Conservation (phyloP, 148 eudicot genomes). For the Rhododendron ferrugineum region DNA sequence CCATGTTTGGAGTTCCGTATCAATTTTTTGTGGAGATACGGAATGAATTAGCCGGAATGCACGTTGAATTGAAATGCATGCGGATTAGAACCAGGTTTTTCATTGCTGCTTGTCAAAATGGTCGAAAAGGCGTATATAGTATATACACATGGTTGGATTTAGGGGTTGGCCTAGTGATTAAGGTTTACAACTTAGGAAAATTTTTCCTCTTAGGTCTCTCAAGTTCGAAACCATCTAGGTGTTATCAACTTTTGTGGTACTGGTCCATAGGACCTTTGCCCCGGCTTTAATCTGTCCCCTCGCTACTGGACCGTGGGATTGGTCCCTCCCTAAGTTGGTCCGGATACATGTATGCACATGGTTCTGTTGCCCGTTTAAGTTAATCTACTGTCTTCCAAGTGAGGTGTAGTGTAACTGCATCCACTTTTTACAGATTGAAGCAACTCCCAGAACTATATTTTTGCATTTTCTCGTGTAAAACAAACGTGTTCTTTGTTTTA, state of each 20-base stretch:
- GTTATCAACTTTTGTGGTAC: neutral
- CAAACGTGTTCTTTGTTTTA: neutral
- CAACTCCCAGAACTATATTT: neutral
- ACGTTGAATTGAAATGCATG: neutral
- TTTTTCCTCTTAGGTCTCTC: neutral
- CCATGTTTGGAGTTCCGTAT: neutral
- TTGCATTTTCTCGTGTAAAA: neutral
- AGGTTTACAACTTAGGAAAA: neutral
- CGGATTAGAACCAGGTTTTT: neutral
- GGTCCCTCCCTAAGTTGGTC: neutral
- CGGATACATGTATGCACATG: neutral
- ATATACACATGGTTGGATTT: neutral
- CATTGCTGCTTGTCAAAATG: neutral
- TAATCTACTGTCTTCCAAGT: neutral
- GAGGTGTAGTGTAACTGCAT: neutral
- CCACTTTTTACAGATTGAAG: neutral
- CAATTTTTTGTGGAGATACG: neutral
- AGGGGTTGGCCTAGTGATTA: neutral
- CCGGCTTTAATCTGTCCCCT: neutral
- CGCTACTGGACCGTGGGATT: neutral
- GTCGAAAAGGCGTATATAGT: neutral
- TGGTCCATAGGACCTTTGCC: neutral
- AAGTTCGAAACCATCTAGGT: neutral
- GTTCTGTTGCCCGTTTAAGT: neutral
- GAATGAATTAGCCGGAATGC: neutral